Base-by-base conservation (phyloP, 83 land plant species). In the Thuja plicata region DNA sequence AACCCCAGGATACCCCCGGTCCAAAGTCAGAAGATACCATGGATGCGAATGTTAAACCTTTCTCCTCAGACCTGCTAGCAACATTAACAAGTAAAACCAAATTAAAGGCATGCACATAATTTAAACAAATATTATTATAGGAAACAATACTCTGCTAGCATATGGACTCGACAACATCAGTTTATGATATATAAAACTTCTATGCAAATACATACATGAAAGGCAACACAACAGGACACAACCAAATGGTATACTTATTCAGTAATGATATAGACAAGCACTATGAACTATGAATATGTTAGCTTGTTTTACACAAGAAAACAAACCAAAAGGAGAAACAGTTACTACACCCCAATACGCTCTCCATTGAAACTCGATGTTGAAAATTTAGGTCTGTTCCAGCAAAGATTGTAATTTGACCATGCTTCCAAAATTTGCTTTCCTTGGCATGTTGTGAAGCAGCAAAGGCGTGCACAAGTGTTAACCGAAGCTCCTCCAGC, bases 311-410 rank as follows among this genome's bases (percentile, higher is more conserved):
- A 30, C 48, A 83, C 85, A 83, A n/a, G 48, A 83, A 83, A 83
- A 30, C 10, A 83, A 46, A 83, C 37, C 52, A 35, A 41, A 46
- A 48, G 55, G 85, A n/a, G 35, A 83, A 80, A 83, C 54, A 46
- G 79, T 83, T 83, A 40, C 85, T 46, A n/a, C 85, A 83, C 85
- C 85, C 85, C 52, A 83, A 43, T 83, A 83, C 30, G 55, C 85
- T 83, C 85, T 83, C 85, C 85, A 83, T 3, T 83, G 85, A 45
- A 83, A 83, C n/a, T 30, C 55, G 85, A 83, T 83, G 55, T 27
- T 30, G 85, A 30, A 83, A 54, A 83, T 83, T 45, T n/a, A 83
- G 27, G 30, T 83, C 85, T 83, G 85, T 83, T n/a, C 48, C 34
- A n/a, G 85, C 54, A 83, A 45, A 83, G 52, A 83, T 15, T 27